Evolutionary conservation across 176 grass and related monocot species (phyloP).

Genomic region (Cocos nucifera): DNA sequence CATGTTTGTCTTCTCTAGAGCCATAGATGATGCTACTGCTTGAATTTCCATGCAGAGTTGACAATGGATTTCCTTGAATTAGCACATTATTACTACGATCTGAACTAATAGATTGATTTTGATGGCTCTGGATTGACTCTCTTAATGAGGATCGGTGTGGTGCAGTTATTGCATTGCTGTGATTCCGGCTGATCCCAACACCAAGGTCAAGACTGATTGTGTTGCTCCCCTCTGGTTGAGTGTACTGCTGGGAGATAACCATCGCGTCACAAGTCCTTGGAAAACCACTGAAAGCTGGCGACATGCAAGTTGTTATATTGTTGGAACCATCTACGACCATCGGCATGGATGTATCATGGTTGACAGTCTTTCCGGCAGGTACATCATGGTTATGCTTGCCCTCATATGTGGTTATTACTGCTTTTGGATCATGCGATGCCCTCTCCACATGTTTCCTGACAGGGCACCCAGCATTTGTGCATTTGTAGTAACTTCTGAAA

Average conservation of each 20-base stretch:
- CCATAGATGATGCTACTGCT: conserved; percentile 26
- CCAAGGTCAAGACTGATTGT: conserved; percentile 85
- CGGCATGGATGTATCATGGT: conserved; percentile 36
- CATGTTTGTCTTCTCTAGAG: conserved; percentile 48
- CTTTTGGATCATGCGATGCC: conserved; percentile 97
- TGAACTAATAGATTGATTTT: conserved; percentile 42
- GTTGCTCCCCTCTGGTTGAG: conserved; percentile 39
- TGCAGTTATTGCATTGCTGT: conserved; percentile 38
- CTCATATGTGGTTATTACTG: conserved; percentile 97
- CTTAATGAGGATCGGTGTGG: conserved; percentile 6
- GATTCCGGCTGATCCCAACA: conserved; percentile 77
- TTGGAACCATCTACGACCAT: conserved; percentile 24
- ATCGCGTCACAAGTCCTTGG: conserved; percentile 50
- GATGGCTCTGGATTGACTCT: conserved; percentile 48
- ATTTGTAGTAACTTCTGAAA: conserved; percentile 98
- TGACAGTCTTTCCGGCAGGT: conserved; percentile 68
- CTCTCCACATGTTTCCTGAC: conserved; percentile 95
- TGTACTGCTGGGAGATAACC: conserved; percentile 40
- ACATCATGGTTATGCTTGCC: conserved; percentile 99
- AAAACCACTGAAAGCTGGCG: conserved; percentile 38
- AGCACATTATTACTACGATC: conserved; percentile 37
- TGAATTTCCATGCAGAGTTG: conserved; percentile 34
- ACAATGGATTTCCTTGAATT: conserved; percentile 30
- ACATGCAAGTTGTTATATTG: conserved; percentile 32
- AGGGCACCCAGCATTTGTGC: conserved; percentile 79